phyloP scores from a whole-genome alignment of 768 basidiomycete genomes.

The Rhodosporidiobolus odoratus region DNA sequence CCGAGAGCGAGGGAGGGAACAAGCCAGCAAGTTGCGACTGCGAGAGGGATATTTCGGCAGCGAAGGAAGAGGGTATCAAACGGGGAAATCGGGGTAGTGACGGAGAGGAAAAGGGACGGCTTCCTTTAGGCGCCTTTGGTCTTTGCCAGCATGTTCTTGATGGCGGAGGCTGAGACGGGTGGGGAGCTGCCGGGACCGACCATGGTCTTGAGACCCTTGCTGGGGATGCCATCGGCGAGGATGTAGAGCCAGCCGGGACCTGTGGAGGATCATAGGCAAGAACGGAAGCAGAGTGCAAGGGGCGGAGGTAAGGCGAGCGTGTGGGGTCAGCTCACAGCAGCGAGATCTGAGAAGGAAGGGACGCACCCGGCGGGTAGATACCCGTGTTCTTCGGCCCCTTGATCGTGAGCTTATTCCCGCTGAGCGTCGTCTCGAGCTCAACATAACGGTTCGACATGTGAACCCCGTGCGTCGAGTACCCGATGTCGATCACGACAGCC shows the following conservation, averaged over 20 bases:
- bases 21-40: neutral
- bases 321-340: neutral
- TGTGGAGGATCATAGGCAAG: conserved; percentile 43
- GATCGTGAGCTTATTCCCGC: conserved; percentile 57
- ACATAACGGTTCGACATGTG: conserved; percentile 67
- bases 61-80: neutral
- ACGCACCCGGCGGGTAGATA: conserved; percentile 65
- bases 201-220: conserved; percentile 67
- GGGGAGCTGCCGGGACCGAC: conserved; percentile 54
- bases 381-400: conserved; percentile 64
- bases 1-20: neutral
- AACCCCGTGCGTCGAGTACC: conserved; percentile 43
- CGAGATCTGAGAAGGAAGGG: conserved; percentile 37
- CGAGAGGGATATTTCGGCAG: neutral
- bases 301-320: neutral
- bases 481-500: conserved; percentile 40
- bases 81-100: neutral
- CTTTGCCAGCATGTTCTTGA: conserved; percentile 32
- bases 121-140: neutral
- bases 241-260: conserved; percentile 79
- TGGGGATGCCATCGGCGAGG: conserved; percentile 74
- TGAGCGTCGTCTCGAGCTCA: conserved; percentile 52
- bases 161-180: conserved; percentile 21
- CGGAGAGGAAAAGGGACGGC: neutral
- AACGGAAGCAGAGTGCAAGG: neutral